Base-by-base conservation (phyloP, 768 basidiomycete species). In the Boletus rubescentipes region DNA sequence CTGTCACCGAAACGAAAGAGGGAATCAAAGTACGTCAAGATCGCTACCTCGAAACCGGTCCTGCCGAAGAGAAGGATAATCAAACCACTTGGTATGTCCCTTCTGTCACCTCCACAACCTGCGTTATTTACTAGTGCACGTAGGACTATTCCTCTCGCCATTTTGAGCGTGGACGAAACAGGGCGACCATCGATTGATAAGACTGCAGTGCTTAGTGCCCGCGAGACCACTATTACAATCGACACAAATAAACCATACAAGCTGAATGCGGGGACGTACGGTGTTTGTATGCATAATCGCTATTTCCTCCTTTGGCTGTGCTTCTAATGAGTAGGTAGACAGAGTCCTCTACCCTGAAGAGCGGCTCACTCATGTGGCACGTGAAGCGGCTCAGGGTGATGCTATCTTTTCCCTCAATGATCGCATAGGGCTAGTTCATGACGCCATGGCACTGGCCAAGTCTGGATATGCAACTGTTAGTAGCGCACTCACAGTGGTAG, bases 21-120 rank as follows among this genome's bases (percentile, higher is more conserved):
- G 87, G 87, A 10, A 85, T 99, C 61, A 79, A 77, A 51, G 78
- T 98, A 49, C 83, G 85, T 32, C 97, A 98, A 72, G 91, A 97
- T 67, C 81, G 97, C 18, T 98, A 97, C 80, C 75, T 98, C 43
- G 88, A 91, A 66, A 89, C 87, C 0, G 95, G 93, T 0, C 80
- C 79, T 56, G 85, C 84, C 9, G 83, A 86, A 62, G 81, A 83
- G 10, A 83, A 91, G 66, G 91, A 97, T 54, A 93, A 97, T 62
- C 76, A 92, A 68, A 95, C 91, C 2, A 78, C 91, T 54, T 98
- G 95, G 95, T 88, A 57, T 67, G 57, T 21, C 16, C 36, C 15
- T 50, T 18, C 23, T 21, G 41, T 50, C 41, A n/a, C 18, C 15
- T 45, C 34, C 16, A 14, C 30, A 9, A 32, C 11, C 26, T 9